Conservation (phyloP, 257 asterid species). For the Pogostemon cablin region DNA sequence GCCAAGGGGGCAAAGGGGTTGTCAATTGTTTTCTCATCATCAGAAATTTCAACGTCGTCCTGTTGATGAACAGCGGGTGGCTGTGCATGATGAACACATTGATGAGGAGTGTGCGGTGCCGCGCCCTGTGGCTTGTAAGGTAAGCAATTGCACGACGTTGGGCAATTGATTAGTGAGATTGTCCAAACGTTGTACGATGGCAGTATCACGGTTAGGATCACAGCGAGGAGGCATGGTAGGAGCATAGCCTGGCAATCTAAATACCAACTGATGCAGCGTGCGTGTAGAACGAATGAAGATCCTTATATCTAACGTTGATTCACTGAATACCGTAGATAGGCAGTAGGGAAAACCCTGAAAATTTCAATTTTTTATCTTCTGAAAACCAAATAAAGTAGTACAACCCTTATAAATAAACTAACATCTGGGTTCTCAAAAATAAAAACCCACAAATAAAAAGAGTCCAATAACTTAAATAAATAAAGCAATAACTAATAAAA, state of each 20-base stretch:
- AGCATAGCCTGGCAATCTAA: neutral
- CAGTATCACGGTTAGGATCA: neutral
- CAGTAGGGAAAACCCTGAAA: too few species aligned
- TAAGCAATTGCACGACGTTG: neutral
- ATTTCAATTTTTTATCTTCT: too few species aligned
- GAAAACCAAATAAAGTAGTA: too few species aligned
- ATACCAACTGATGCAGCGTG: neutral
- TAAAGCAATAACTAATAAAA: too few species aligned
- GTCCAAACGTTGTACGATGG: neutral
- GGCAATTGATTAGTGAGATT: neutral
- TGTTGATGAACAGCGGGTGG: neutral
- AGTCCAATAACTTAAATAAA: too few species aligned
- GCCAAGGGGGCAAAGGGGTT: neutral
- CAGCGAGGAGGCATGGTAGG: neutral
- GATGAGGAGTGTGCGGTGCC: neutral
- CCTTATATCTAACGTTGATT: too few species aligned
- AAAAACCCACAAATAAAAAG: too few species aligned
- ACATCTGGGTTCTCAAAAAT: too few species aligned
- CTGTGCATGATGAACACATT: neutral
- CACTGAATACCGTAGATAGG: too few species aligned
- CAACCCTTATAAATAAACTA: too few species aligned
- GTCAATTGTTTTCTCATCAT: neutral
- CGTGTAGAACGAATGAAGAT: too few species aligned
- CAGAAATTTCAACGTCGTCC: neutral
- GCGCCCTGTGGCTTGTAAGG: neutral